Evolutionary conservation across 2,329 filamentous ascomycete genomes (phyloP).

Genomic region (Talaromyces atroroseus): DNA sequence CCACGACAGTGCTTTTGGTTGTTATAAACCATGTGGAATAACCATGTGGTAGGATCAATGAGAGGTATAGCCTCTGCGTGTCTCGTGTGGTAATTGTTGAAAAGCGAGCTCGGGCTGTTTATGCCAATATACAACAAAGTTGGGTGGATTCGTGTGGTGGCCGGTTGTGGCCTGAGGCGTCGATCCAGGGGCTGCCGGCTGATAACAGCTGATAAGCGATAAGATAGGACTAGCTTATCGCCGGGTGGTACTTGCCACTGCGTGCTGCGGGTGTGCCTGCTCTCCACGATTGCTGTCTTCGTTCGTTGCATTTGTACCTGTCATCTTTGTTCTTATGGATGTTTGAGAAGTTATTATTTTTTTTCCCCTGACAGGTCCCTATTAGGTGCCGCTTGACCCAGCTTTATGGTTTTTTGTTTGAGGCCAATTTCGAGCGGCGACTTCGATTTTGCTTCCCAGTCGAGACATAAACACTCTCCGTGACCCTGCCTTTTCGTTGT

Average conservation of each 20-base stretch:
- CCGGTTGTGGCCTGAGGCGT: constrained; percentile 8
- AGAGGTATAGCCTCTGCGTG: background rate
- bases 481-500: background rate
- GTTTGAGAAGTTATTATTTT: background rate
- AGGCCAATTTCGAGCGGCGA: background rate
- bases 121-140: background rate
- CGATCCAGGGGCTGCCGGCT: constrained; percentile 1
- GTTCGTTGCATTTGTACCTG: background rate
- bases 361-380: background rate
- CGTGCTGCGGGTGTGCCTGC: background rate
- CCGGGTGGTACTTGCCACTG: background rate
- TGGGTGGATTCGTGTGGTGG: constrained; percentile 3
- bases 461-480: background rate
- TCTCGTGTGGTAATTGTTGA: background rate
- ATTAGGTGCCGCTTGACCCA: background rate
- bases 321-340: background rate
- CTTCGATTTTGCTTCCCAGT: background rate
- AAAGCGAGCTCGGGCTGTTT: background rate
- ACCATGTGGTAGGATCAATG: background rate
- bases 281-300: background rate
- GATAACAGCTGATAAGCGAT: constrained; percentile 9
- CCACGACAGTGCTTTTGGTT: constrained; percentile 20
- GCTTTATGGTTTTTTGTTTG: background rate
- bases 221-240: constrained; percentile 8
- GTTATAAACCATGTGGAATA: constrained; percentile 21